Percentiles rank a stretch among this genome's conserved stretches.
These are phyloP conservation scores for Priceomyces melissophilus DNA, from an alignment of 805 yeast genomes.

Conservation along the genomic window DNA sequence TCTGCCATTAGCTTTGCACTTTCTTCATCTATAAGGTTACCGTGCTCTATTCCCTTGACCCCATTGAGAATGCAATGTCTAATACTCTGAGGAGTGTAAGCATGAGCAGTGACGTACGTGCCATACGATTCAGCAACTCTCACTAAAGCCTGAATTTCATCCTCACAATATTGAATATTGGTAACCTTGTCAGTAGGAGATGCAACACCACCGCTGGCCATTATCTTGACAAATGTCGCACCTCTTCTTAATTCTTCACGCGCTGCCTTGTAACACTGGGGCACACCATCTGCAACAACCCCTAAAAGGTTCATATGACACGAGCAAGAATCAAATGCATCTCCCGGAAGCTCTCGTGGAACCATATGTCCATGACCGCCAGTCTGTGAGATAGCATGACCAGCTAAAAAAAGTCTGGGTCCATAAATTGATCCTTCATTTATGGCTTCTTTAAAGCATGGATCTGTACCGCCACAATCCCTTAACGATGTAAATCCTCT, in stretches of 20 bases:
- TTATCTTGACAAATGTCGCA: conserved; percentile 22
- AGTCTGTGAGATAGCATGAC: conserved; percentile 22
- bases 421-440: conserved; percentile 21
- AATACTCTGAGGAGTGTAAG: conserved; percentile 21
- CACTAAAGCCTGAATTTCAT: conserved; percentile 21
- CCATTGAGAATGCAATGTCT: conserved; percentile 20
- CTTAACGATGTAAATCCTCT: conserved; percentile 14
- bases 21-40: conserved; percentile 22
- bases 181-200: conserved; percentile 23
- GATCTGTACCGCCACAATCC: conserved; percentile 16
- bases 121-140: conserved; percentile 20
- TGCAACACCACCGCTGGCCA: conserved; percentile 28
- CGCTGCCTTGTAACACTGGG: conserved; percentile 18
- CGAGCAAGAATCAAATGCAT: conserved; percentile 18
- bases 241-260: conserved; percentile 24
- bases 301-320: conserved; percentile 19
- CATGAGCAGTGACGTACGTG: conserved; percentile 25
- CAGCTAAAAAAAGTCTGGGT: conserved; percentile 20
- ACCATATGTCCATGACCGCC: conserved; percentile 26
- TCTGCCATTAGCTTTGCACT: conserved; percentile 21
- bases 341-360: conserved; percentile 16
- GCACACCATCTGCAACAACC: conserved; percentile 21
- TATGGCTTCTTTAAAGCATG: conserved; percentile 17
- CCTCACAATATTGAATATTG: conserved; percentile 20
- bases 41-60: conserved; percentile 26